phyloP scores from a whole-genome alignment of 1,284 basidiomycete species.

The Trametes sp. region DNA sequence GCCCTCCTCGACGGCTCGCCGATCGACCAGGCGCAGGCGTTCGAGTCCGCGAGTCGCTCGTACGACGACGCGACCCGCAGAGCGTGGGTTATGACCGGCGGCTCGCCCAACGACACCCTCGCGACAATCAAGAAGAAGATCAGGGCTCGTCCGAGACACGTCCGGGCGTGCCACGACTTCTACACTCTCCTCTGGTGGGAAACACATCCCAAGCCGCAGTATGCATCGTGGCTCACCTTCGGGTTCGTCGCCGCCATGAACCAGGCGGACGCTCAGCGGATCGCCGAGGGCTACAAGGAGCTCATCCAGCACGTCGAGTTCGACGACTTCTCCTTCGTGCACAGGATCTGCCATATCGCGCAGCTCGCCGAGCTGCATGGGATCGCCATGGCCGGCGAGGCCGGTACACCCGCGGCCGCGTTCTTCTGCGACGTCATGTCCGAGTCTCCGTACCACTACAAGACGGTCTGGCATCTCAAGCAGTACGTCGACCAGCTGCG shows the following conservation, averaged over 20 bases:
- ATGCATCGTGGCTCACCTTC: slow-evolving; percentile 34
- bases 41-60: background rate
- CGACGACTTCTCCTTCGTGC: background rate
- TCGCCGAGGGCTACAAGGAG: background rate
- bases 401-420: background rate
- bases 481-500: background rate
- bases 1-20: background rate
- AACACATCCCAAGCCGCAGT: slow-evolving; percentile 29
- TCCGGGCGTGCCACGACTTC: background rate
- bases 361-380: background rate
- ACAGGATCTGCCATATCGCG: background rate
- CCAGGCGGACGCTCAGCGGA: slow-evolving; percentile 27
- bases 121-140: slow-evolving; percentile 15
- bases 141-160: background rate
- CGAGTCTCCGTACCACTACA: background rate
- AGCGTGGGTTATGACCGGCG: slow-evolving; percentile 21
- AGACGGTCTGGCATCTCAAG: background rate
- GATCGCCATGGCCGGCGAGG: background rate
- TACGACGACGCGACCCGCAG: background rate
- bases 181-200: background rate
- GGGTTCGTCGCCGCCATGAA: slow-evolving; percentile 42
- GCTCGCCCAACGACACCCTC: slow-evolving; percentile 7
- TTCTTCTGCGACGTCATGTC: background rate
- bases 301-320: background rate
- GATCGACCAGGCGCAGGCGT: background rate